These are phyloP conservation scores for Mycena polygramma DNA, from an alignment of 768 basidiomycete species.

Conservation along the genomic window DNA sequence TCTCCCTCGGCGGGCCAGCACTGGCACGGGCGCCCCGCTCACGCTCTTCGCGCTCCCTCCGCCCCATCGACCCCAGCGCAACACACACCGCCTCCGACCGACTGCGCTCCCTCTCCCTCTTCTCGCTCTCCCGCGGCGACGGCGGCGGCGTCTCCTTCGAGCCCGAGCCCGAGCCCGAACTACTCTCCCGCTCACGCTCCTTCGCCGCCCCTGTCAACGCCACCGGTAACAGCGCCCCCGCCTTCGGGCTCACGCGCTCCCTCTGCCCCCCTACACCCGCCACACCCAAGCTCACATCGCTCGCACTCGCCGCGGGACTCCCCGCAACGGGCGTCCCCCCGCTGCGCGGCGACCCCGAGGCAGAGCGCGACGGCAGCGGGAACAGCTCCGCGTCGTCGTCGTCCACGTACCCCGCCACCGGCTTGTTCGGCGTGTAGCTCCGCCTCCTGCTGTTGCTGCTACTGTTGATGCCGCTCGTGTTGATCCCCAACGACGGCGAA, in stretches of 20 bases:
- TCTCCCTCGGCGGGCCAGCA: neutral
- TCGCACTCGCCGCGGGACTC: conserved; percentile 30
- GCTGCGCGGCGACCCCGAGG: conserved; percentile 12
- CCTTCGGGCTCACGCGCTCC: conserved; percentile 5
- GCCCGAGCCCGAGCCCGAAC: neutral
- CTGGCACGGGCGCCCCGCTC: neutral
- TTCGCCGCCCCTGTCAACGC: conserved; percentile 11
- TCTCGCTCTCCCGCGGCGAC: neutral
- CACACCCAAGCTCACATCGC: neutral
- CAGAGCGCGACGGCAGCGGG: conserved; percentile 31
- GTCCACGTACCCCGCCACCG: conserved; percentile 24
- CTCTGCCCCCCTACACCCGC: neutral
- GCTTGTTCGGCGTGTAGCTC: neutral
- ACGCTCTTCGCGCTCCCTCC: conserved; percentile 26
- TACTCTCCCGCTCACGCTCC: conserved; percentile 1
- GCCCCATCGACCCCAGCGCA: conserved; percentile 31
- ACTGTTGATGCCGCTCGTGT: too few species aligned
- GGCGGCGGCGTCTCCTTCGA: neutral
- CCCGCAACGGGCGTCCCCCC: conserved; percentile 4
- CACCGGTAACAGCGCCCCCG: conserved; percentile 21
- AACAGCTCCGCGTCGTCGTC: conserved; percentile 38
- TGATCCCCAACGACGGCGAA: too few species aligned
- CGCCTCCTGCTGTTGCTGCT: neutral
- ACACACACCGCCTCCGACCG: conserved; percentile 37
- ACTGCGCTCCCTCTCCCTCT: conserved; percentile 17